phyloP scores from a whole-genome alignment of 257 asterid species.

The Nicotiana sylvestris region DNA sequence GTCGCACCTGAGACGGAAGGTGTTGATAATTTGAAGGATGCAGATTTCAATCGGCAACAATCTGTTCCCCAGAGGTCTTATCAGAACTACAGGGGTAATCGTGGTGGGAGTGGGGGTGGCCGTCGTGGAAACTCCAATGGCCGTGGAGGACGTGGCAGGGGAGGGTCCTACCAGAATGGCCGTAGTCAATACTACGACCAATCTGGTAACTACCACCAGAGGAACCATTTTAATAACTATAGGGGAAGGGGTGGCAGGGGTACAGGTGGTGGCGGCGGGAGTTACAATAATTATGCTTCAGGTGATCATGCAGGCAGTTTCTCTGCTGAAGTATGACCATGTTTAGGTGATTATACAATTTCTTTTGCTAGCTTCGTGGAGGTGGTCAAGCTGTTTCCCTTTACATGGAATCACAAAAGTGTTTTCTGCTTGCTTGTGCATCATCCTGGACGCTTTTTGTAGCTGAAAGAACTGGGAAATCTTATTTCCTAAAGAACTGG shows the following conservation, averaged over 20 bases:
- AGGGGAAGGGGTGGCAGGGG: constrained; percentile 82
- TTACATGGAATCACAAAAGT: background rate
- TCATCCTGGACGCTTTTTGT: background rate
- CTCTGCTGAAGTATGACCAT: constrained; percentile 36
- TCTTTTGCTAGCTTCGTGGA: background rate
- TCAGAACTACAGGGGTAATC: constrained; percentile 56
- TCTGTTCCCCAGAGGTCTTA: constrained; percentile 34
- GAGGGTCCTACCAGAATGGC: constrained; percentile 54
- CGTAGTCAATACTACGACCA: constrained; percentile 56
- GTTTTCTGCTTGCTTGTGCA: background rate
- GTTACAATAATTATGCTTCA: constrained; percentile 28
- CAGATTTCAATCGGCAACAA: constrained; percentile 42
- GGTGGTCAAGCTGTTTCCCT: background rate
- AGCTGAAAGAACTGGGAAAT: constrained; percentile 3
- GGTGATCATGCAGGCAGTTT: constrained; percentile 33
- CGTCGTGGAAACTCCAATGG: constrained; percentile 56
- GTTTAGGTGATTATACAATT: background rate
- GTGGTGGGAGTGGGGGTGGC: constrained; percentile 42
- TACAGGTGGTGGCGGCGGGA: constrained; percentile 43
- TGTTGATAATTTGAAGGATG: constrained; percentile 32
- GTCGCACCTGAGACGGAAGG: constrained; percentile 29
- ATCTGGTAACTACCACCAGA: constrained; percentile 43
- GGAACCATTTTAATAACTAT: constrained; percentile 38
- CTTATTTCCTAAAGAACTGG: background rate
- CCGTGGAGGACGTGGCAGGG: constrained; percentile 67